phyloP scores from a whole-genome alignment of 2,329 filamentous ascomycete species.

The Hortaea werneckii region DNA sequence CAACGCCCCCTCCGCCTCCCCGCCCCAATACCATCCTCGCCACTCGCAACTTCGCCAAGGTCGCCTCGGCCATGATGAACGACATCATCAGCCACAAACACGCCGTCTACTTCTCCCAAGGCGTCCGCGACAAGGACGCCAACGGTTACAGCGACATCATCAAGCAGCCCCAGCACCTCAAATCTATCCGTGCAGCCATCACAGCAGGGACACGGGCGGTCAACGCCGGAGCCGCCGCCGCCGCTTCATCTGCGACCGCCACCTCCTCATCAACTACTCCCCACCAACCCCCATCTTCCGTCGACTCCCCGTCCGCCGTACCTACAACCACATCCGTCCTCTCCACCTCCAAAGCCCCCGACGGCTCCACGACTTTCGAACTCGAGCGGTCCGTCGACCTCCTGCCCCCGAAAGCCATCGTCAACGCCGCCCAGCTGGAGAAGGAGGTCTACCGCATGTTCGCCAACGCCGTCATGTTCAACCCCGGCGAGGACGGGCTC shows the following conservation, averaged over 20 bases:
- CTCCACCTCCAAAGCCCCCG: constrained; percentile 3
- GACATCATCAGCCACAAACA: constrained; percentile 43
- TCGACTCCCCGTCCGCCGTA: constrained; percentile 42
- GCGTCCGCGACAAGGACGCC: constrained; percentile 40
- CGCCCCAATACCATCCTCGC: constrained; percentile 30
- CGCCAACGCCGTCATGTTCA: constrained; percentile 98
- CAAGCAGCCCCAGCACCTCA: constrained; percentile 42
- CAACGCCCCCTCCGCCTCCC: constrained; percentile 10
- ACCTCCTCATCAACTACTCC: neutral
- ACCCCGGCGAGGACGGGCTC: constrained; percentile 79
- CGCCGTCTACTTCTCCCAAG: constrained; percentile 39
- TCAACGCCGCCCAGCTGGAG: constrained; percentile 87
- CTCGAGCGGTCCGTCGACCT: constrained; percentile 66
- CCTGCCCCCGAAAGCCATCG: constrained; percentile 76
- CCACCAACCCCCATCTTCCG: no score
- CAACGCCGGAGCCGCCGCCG: constrained; percentile 17
- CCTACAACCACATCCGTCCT: constrained; percentile 37
- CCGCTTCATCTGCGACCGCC: constrained; percentile 21
- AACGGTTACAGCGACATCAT: constrained; percentile 44
- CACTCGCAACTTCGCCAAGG: constrained; percentile 39
- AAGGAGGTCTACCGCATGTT: constrained; percentile 95
- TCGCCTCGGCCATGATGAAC: constrained; percentile 40
- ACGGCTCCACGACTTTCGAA: constrained; percentile 36
- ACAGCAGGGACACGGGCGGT: constrained; percentile 50
- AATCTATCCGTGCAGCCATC: constrained; percentile 41